Evolutionary conservation across 2,329 filamentous ascomycete genomes (phyloP).

Genomic region (Knoxdaviesia capensis): DNA sequence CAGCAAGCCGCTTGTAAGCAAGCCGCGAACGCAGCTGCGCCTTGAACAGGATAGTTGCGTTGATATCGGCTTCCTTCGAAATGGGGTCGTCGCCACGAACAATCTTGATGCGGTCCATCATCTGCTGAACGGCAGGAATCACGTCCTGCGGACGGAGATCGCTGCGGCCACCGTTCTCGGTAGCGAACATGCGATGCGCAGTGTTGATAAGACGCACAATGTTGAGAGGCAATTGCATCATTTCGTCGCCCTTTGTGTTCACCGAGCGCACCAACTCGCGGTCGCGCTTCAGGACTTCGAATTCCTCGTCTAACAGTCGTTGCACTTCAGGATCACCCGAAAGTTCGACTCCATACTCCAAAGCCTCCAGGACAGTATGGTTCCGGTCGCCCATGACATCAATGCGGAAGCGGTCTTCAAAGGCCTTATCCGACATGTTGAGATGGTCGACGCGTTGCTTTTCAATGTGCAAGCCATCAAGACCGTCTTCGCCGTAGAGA

Average conservation of each 20-base stretch:
- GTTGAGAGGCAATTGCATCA: conserved; percentile 84
- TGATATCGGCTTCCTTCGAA: conserved; percentile 70
- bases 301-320: conserved; percentile 72
- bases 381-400: conserved; percentile 56
- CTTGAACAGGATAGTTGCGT: conserved; percentile 82
- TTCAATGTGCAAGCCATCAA: conserved; percentile 87
- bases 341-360: conserved; percentile 76
- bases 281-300: conserved; percentile 55
- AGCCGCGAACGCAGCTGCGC: conserved; percentile 73
- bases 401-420: conserved; percentile 64
- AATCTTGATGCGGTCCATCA: conserved; percentile 62
- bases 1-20: conserved; percentile 82
- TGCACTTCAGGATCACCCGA: conserved; percentile 77
- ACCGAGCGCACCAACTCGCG: conserved; percentile 54
- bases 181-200: conserved; percentile 75
- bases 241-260: conserved; percentile 56
- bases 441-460: conserved; percentile 80
- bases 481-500: conserved; percentile 89
- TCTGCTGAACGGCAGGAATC: conserved; percentile 54
- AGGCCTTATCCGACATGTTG: conserved; percentile 55
- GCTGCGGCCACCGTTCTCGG: conserved; percentile 68
- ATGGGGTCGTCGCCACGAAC: conserved; percentile 71
- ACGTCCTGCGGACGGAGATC: conserved; percentile 79
- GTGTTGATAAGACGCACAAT: conserved; percentile 78
- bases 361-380: conserved; percentile 25